These are phyloP conservation scores for Chlorella sorokiniana DNA, from an alignment of 139 green algal genomes.

Conservation along the genomic window DNA sequence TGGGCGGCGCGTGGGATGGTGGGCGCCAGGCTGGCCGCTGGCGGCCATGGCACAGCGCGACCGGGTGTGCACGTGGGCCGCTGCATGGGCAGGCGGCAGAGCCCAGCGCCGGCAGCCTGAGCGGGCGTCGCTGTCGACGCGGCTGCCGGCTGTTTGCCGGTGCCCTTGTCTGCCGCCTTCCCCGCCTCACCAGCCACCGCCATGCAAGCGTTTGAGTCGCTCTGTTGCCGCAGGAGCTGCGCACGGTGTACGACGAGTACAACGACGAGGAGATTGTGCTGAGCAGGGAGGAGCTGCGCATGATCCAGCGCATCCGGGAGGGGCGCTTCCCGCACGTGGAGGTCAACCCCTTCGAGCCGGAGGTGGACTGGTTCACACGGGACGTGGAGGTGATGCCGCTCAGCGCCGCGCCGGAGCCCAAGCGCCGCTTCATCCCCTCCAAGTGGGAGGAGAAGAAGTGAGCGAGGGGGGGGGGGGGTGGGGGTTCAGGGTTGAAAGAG, in stretches of 20 bases:
- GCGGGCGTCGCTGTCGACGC: no score
- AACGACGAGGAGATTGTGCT: slow-evolving; percentile 96
- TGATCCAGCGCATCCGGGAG: slow-evolving; percentile 89
- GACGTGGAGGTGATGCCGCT: slow-evolving; percentile 83
- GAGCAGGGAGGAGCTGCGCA: slow-evolving; percentile 84
- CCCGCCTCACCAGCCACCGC: background rate
- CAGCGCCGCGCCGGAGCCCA: slow-evolving; percentile 85
- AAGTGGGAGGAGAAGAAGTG: slow-evolving; percentile 97
- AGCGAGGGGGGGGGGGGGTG: slow-evolving; percentile 21
- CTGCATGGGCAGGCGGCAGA: no score
- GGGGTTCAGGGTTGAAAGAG: background rate
- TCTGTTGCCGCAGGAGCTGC: slow-evolving; percentile 1
- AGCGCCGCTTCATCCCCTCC: slow-evolving; percentile 94
- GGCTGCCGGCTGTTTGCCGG: no score
- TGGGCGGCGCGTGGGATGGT: background rate
- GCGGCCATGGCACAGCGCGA: no score
- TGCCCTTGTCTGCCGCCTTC: background rate
- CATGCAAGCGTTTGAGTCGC: background rate
- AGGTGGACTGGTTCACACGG: slow-evolving; percentile 82
- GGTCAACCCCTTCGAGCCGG: slow-evolving; percentile 72
- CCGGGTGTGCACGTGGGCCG: no score
- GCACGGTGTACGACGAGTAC: slow-evolving; percentile 92
- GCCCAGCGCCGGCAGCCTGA: no score
- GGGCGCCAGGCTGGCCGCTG: no score
- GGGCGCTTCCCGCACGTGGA: slow-evolving; percentile 90